Evolutionary conservation across 179 eudicot species (phyloP).

Genomic region (Vitellaria paradoxa): DNA sequence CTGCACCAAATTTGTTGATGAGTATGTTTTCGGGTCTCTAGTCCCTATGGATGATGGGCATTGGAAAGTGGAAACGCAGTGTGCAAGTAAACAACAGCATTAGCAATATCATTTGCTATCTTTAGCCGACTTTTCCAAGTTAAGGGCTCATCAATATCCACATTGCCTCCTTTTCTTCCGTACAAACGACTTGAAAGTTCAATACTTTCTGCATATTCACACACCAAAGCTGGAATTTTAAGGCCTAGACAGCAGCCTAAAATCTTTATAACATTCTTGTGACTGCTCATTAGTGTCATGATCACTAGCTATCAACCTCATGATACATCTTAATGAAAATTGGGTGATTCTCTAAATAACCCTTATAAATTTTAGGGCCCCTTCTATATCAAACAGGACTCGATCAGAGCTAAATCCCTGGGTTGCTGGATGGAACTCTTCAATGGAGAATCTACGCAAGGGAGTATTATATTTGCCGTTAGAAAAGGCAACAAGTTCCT

Average conservation of each 20-base stretch:
- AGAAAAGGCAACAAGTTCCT: constrained; percentile 7
- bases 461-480: constrained; percentile 1
- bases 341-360: neutral
- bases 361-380: neutral
- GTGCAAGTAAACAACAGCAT: neutral
- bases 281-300: constrained; percentile 7
- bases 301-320: neutral
- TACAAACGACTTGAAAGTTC: neutral
- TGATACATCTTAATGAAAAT: neutral
- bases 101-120: neutral
- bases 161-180: neutral
- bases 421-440: constrained; percentile 8
- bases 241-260: neutral
- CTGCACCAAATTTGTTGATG: neutral
- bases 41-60: neutral
- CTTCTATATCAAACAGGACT: neutral
- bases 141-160: neutral
- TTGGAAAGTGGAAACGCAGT: neutral
- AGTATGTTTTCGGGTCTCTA: neutral
- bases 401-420: neutral
- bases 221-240: neutral
- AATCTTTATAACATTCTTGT: constrained; percentile 6
- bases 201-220: neutral
- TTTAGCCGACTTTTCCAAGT: neutral
- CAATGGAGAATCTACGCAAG: neutral